Conservation (phyloP, 2,329 filamentous ascomycete genomes). For the Venturia nashicola region DNA sequence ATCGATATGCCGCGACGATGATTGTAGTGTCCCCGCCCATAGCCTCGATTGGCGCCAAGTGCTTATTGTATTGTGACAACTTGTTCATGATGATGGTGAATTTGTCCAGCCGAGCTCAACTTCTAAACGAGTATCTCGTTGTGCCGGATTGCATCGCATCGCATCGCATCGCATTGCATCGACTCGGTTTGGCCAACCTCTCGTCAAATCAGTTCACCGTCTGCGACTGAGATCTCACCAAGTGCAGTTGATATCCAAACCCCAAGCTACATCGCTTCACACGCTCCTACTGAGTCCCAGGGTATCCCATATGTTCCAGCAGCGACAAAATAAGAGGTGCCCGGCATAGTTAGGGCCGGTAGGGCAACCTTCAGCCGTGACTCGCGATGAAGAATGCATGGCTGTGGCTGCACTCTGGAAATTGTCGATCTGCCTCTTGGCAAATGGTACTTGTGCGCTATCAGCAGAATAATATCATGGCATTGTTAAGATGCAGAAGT, state of each 20-base stretch:
- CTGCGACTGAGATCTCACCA: not conserved
- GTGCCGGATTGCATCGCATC: not conserved
- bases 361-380: not conserved
- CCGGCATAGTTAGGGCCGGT: not conserved
- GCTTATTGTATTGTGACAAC: too few species aligned
- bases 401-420: not conserved
- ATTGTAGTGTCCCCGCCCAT: not conserved
- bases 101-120: not conserved
- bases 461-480: not conserved
- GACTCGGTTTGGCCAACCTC: not conserved
- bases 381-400: not conserved
- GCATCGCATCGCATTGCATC: not conserved
- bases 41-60: not conserved
- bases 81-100: not conserved
- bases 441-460: not conserved
- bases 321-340: not conserved
- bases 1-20: not conserved
- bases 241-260: too few species aligned
- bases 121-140: not conserved
- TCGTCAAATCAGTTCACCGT: not conserved
- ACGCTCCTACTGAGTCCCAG: too few species aligned
- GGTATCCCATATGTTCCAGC: not conserved
- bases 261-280: too few species aligned
- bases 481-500: not conserved
- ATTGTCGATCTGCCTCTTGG: not conserved